A percentile compares a stretch with the other conserved stretches of the same genome.
These are phyloP conservation scores for Exidia glandulosa DNA, from an alignment of 768 basidiomycete species.

Conservation along the genomic window DNA sequence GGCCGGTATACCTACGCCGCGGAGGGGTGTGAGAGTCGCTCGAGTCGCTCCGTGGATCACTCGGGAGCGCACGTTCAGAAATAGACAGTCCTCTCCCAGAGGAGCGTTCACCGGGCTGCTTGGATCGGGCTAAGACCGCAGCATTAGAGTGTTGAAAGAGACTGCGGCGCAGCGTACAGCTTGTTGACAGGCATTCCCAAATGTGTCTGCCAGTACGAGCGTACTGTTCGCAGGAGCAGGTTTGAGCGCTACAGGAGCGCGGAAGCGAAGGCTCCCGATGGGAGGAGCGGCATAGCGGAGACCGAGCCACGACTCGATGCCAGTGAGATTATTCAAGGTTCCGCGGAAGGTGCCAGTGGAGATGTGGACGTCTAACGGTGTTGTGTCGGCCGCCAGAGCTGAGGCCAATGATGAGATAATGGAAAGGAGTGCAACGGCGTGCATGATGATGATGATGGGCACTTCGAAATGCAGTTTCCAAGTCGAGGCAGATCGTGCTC, in stretches of 20 bases:
- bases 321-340: constrained; percentile 21
- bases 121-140: too few relatives aligned
- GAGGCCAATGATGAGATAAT: too few relatives aligned
- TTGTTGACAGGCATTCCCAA: constrained; percentile 49
- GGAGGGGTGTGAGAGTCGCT: neutral
- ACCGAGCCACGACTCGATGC: constrained; percentile 47
- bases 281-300: constrained; percentile 52
- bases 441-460: too few relatives aligned
- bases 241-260: constrained; percentile 36
- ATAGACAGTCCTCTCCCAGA: constrained; percentile 43
- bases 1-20: constrained; percentile 21
- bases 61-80: constrained; percentile 40
- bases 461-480: too few relatives aligned
- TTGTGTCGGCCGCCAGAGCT: constrained; percentile 1
- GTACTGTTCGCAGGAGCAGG: constrained; percentile 11
- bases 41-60: neutral
- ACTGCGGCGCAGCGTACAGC: constrained; percentile 14
- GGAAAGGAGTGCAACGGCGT: too few relatives aligned
- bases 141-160: neutral
- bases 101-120: constrained; percentile 39
- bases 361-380: constrained; percentile 27
- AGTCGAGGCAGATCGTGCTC: too few relatives aligned
- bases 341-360: constrained; percentile 39
- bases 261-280: constrained; percentile 43
- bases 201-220: constrained; percentile 33